Percentiles rank a stretch among this genome's conserved stretches.
These are phyloP conservation scores for Salix dunnii DNA, from an alignment of 345 rosid genomes.

Conservation along the genomic window DNA sequence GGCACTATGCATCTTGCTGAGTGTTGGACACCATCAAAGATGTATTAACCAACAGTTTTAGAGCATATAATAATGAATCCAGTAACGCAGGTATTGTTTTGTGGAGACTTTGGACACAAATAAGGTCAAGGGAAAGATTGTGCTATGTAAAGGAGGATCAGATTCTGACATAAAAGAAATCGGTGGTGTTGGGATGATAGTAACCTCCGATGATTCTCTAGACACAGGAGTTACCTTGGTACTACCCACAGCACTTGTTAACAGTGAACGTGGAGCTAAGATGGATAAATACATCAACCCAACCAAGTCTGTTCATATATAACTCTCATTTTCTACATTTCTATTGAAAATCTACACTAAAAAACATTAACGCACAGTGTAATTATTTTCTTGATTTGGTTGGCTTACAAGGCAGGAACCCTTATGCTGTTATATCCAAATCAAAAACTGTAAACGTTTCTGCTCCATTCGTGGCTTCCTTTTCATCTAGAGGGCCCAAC, in stretches of 20 bases:
- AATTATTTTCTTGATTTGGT: too few relatives aligned
- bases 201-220: not conserved
- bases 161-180: not conserved
- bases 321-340: not conserved
- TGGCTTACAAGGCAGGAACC: not conserved
- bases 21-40: not conserved
- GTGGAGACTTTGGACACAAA: not conserved
- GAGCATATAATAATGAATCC: not conserved
- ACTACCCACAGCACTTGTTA: not conserved
- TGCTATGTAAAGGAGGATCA: not conserved
- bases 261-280: not conserved
- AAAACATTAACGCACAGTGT: too few relatives aligned
- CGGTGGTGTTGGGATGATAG: not conserved
- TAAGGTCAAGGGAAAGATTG: slow-evolving; percentile 8
- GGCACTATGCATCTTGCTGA: not conserved
- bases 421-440: not conserved
- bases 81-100: not conserved
- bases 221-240: not conserved
- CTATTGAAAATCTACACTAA: too few relatives aligned
- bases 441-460: not conserved
- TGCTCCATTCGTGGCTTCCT: slow-evolving; percentile 8
- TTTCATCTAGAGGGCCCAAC: slow-evolving; percentile 3
- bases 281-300: not conserved
- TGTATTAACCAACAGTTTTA: not conserved
- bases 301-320: not conserved